Conservation (phyloP, 164 flowering plant species). For the Nelumbo lutea region DNA sequence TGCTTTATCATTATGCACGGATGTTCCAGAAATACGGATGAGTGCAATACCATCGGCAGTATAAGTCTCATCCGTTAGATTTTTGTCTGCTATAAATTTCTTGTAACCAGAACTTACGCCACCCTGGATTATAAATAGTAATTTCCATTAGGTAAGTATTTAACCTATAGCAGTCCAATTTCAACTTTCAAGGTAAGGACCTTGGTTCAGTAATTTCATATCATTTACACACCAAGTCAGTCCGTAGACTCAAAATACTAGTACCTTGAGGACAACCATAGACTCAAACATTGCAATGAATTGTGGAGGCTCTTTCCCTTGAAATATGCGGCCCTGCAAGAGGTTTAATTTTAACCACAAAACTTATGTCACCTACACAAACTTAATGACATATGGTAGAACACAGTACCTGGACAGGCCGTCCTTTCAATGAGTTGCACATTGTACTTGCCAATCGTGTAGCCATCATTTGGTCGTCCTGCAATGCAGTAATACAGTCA, state of each 20-base stretch:
- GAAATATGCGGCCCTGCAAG: conserved; percentile 74
- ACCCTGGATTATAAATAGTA: conserved; percentile 48
- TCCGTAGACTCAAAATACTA: not conserved
- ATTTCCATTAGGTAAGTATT: not conserved
- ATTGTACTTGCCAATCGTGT: conserved; percentile 71
- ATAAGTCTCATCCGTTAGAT: conserved; percentile 77
- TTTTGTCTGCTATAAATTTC: conserved; percentile 64
- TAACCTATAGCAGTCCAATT: not conserved
- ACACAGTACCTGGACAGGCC: conserved; percentile 79
- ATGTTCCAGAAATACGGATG: conserved; percentile 70
- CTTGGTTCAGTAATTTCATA: not conserved
- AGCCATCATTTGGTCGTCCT: conserved; percentile 91
- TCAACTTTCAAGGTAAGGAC: not conserved
- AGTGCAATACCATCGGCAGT: conserved; percentile 77
- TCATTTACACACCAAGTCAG: too few species aligned
- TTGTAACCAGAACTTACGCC: conserved; percentile 94
- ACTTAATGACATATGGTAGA: conserved; percentile 11
- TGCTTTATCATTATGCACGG: conserved; percentile 75
- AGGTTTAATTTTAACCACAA: conserved; percentile 13
- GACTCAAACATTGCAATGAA: conserved; percentile 93
- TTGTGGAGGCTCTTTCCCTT: conserved; percentile 98
- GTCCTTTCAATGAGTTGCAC: conserved; percentile 89
- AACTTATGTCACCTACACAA: not conserved
- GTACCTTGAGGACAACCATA: conserved; percentile 91
- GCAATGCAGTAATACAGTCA: conserved; percentile 17